Base-by-base conservation (phyloP, 2,329 filamentous ascomycete genomes). In the Aspergillus pseudoviridinutans region DNA sequence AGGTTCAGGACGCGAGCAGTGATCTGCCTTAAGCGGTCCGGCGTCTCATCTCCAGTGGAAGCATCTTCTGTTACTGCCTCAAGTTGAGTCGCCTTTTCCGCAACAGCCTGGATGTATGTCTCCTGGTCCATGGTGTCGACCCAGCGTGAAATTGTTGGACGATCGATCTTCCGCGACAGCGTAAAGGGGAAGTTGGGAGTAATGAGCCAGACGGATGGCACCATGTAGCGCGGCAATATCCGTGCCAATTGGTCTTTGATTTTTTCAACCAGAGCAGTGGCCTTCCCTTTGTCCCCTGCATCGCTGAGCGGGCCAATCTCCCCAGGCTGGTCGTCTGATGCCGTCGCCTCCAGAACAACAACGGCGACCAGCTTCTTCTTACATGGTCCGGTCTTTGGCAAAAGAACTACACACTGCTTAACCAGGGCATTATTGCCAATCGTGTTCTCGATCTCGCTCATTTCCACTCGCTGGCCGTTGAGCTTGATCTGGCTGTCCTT, bases 401-500 rank as follows among this genome's bases (percentile, higher is more conserved):
- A 17, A 10, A 38, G 17, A 17, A 38, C 17, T 17, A 38, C 32
- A 38, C 32, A 38, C 32, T 38, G 32, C 32, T 38, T 10, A 10
- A 38, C 32, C 32, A 38, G 17, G 10, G 32, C 9, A 17, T 38
- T 4, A 7, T 17, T 38, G 17, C 10, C 32, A 38, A 38, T 38
- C 3, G 32, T 38, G 3, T 38, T 38, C 28, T 53, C 51, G 20
- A 53, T 20, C 28, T 53, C 51, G 9, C 51, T 32, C 32, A 53
- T 10, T 38, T 53, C 51, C 24, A 53, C 51, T 22, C 51, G 51
- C 24, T 53, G 51, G n/a, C 51, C 51, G 27, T 22, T 42, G 24
- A 54, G 41, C 28, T 54, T 54, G 28, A 54, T 24, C 44, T 54
- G 52, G 7, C 25, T 49, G 14, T 49, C 52, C n/a, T 54, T 54